Base-by-base conservation (phyloP, 2,329 filamentous ascomycete genomes). In the Xylariaceae sp. region DNA sequence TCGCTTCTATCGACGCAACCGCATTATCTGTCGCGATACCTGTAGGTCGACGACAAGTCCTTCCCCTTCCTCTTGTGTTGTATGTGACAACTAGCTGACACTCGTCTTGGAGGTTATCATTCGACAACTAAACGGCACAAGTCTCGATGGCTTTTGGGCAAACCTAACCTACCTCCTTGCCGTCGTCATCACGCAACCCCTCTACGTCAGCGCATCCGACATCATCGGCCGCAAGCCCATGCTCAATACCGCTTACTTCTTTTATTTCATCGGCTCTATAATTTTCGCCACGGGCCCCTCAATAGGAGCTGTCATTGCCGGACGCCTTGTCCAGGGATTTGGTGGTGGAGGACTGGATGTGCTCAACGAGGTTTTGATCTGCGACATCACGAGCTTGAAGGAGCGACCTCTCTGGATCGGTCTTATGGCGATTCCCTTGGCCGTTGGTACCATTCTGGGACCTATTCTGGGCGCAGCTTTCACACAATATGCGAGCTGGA, bases 221-320 rank as follows among this genome's bases (percentile, higher is more conserved):
- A 48, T 61, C 4, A 52, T 66, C 10, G 64, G 64, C 19, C 62
- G 64, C 27, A 65, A 64, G 39, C 47, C 49, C 2, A 56, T 57
- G 7, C 54, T 66, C 8, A 60, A 64, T 36, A 45, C 56, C 12
- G 53, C 58, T 14, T 57, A 59, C 21, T 11, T 52, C 2, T 49
- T 75, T 55, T 73, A 59, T 38, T 68, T 44, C 4, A 45, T 50
- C 36, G 69, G 67, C 38, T 67, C 56, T 34, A 47, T 65, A 38
- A 48, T 59, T 25, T 65, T 66, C 35, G 57, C 62, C 17, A 40
- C 58, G 3, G 57, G 56, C 2, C 34, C 36, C 11, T 53, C 50
- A 19, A 63, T 63, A 58, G n/a, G 22, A 5, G 41, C 52, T 2
- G 39, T 64, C 21, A 54, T 64, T 19, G 48, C 49, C 1, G 61